Base-by-base conservation (phyloP, 2,329 filamentous ascomycete genomes). In the Colletotrichum eremochloae region DNA sequence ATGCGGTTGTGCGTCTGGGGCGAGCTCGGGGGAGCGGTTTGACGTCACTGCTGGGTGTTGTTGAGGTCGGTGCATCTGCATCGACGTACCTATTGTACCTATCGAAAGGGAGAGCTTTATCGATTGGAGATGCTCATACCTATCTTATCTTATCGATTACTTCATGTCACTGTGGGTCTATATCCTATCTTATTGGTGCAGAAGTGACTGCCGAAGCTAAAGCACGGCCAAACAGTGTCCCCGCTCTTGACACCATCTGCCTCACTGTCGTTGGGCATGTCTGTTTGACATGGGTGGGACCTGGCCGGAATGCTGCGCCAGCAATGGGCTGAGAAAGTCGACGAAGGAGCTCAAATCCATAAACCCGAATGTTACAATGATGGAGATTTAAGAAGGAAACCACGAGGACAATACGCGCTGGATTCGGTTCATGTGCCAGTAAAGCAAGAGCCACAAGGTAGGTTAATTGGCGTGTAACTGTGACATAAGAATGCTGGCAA, bases 21-120 rank as follows among this genome's bases (percentile, higher is more conserved):
- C 9, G 60, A 64, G 62, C 53, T 69, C 46, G 6, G 18, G 66
- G 36, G 46, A 24, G 48, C 9, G 48, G n/a, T 29, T 72, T 72
- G 70, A 72, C 70, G 70, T 72, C 70, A 72, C 70, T 52, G 20
- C 42, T 36, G n/a, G 31, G 33, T 62, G 57, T 42, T 42, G 48
- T 50, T 55, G 46, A 56, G 55, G 58, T 15, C 38, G 63, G 14
- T 40, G 38, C 46, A 38, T 44, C 33, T 33, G 38, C 46, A 24
- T 60, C 11, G 46, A 20, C 24, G 29, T 24, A 31, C 31, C 50
- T 24, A 11, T 24, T 18, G 44, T 46, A n/a, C 38, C 38, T 40
- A 40, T 40, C 38, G 38, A 11, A 11, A 40, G 1, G 24, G 40
- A 44, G 40, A 48, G 48, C 50, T 38, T 67, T 61, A 67, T 70